A percentile compares a stretch with the other conserved stretches of the same genome.
Evolutionary conservation across 495 filamentous ascomycete genomes (phyloP).

Genomic region (Extremus antarcticus): DNA sequence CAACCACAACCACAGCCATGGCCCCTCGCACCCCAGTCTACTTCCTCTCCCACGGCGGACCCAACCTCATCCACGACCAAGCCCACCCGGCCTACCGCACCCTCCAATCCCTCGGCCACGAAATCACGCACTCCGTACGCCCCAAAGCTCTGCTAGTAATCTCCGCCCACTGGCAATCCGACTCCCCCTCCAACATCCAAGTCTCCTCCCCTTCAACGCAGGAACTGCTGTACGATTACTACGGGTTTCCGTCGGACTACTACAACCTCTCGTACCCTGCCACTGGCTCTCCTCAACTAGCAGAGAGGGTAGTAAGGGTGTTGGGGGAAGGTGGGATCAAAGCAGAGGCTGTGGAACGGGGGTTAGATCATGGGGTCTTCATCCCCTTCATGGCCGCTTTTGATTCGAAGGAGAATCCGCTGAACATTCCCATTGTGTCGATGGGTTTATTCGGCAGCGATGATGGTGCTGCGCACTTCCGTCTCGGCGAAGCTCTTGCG

Average conservation of each 20-base stretch:
- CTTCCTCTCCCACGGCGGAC: conserved; percentile 25
- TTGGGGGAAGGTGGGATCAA: conserved; percentile 52
- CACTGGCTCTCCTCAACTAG: conserved; percentile 53
- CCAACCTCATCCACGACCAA: conserved; percentile 58
- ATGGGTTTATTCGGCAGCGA: conserved; percentile 64
- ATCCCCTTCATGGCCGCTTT: conserved; percentile 62
- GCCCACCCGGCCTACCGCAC: conserved; percentile 65
- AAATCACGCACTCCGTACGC: conserved; percentile 71
- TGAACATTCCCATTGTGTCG: conserved; percentile 70
- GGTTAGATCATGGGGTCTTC: conserved; percentile 76
- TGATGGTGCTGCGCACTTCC: conserved; percentile 59
- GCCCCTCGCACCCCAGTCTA: conserved; percentile 10
- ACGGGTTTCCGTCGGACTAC: conserved; percentile 60
- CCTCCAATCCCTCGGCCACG: conserved; percentile 56
- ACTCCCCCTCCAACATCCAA: conserved; percentile 42
- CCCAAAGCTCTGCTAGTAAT: conserved; percentile 77
- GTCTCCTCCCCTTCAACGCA: conserved; percentile 61
- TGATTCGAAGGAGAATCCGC: conserved; percentile 58
- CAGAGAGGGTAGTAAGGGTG: conserved; percentile 50
- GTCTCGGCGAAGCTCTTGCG: conserved; percentile 57
- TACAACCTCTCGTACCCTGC: conserved; percentile 60
- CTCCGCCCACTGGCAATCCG: conserved; percentile 74
- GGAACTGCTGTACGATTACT: conserved; percentile 79
- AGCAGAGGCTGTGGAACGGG: conserved; percentile 51
- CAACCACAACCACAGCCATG: not conserved